Percentiles rank a stretch among this genome's conserved stretches.
Evolutionary conservation across 495 filamentous ascomycete species (phyloP).

Genomic region (Poronia punctata): DNA sequence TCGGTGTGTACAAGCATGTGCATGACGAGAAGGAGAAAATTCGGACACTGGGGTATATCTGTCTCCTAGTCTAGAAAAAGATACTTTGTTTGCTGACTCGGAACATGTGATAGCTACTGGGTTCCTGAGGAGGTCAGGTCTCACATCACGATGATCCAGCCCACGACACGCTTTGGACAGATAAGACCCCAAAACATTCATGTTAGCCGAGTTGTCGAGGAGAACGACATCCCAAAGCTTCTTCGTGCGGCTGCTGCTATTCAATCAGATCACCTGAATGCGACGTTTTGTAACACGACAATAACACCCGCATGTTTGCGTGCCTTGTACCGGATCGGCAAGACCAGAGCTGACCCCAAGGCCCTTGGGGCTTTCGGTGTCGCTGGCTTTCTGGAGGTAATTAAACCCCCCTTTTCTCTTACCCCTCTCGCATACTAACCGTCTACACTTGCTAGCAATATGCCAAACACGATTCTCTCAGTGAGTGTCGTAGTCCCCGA

Average conservation of each 20-base stretch:
- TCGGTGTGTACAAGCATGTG: slow-evolving; percentile 42
- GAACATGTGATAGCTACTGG: slow-evolving; percentile 41
- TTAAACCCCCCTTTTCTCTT: slow-evolving; percentile 7
- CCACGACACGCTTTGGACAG: slow-evolving; percentile 53
- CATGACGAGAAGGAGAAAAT: slow-evolving; percentile 30
- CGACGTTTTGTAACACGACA: slow-evolving; percentile 36
- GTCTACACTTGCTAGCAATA: slow-evolving; percentile 37
- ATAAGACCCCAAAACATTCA: slow-evolving; percentile 11
- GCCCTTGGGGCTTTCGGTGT: slow-evolving; percentile 39
- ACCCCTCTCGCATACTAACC: not conserved
- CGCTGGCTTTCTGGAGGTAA: slow-evolving; percentile 37
- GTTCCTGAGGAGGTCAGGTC: slow-evolving; percentile 51
- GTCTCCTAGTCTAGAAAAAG: too few relatives aligned
- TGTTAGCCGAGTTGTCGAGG: slow-evolving; percentile 9
- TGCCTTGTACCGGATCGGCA: slow-evolving; percentile 50
- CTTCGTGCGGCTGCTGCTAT: slow-evolving; percentile 11
- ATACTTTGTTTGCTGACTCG: slow-evolving; percentile 1
- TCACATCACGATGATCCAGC: slow-evolving; percentile 59
- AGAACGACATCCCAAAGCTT: slow-evolving; percentile 7
- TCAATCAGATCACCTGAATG: slow-evolving; percentile 16
- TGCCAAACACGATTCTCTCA: slow-evolving; percentile 40
- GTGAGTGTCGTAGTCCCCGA: not conserved
- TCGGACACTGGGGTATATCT: slow-evolving; percentile 37
- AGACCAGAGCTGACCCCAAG: slow-evolving; percentile 43
- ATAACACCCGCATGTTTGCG: slow-evolving; percentile 55